These are phyloP conservation scores for Stephania yunnanensis DNA, from an alignment of 164 flowering plant genomes.

Conservation along the genomic window DNA sequence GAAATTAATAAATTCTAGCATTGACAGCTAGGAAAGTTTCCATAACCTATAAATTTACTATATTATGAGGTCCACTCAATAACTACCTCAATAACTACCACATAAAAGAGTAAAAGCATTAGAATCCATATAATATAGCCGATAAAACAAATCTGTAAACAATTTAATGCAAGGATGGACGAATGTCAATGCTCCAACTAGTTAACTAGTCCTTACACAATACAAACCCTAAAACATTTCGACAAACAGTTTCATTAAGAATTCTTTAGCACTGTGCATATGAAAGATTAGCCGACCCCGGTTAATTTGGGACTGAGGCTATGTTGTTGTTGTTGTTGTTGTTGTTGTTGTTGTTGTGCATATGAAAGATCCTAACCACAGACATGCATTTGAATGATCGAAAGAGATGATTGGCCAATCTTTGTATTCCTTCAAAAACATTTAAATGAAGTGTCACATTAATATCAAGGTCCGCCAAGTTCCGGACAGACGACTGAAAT, in stretches of 20 bases:
- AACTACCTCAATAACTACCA: not conserved
- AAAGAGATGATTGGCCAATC: too few species aligned
- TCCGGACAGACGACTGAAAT: not conserved
- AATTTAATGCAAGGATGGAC: not conserved
- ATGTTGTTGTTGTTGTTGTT: too few species aligned
- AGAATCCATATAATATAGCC: not conserved
- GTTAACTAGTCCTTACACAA: not conserved
- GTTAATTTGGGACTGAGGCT: too few species aligned
- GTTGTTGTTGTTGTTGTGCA: too few species aligned
- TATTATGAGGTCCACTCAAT: not conserved
- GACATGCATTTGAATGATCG: too few species aligned
- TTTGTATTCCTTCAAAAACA: too few species aligned
- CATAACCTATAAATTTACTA: not conserved
- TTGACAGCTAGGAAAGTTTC: not conserved
- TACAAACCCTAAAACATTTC: not conserved
- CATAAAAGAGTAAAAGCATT: slow-evolving; percentile 2
- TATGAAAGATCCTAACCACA: not conserved
- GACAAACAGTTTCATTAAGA: not conserved
- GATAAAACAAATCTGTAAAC: not conserved
- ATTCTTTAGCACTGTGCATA: not conserved
- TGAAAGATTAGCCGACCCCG: too few species aligned
- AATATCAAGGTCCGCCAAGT: not conserved
- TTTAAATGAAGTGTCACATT: not conserved
- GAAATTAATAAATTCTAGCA: not conserved
- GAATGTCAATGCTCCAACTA: not conserved